Conservation (phyloP, 768 basidiomycete genomes). For the Cyathus striatus region DNA sequence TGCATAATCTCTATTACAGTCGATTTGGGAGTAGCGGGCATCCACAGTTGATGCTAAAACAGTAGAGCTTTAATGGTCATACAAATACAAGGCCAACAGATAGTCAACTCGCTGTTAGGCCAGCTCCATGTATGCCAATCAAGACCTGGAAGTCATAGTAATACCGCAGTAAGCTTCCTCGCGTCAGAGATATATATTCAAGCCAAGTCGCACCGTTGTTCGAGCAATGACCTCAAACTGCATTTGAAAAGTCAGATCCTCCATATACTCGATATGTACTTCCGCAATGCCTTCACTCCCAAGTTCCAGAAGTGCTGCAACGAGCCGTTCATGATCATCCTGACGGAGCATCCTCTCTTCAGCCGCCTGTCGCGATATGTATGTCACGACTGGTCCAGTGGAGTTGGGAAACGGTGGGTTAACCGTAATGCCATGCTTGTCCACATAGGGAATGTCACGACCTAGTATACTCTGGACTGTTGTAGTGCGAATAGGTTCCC, state of each 20-base stretch:
- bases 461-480: constrained; percentile 25
- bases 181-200: not conserved
- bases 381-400: constrained; percentile 37
- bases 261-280: constrained; percentile 32
- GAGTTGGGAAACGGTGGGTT: constrained; percentile 4
- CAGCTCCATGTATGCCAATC: constrained; percentile 62
- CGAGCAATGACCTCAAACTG: constrained; percentile 56
- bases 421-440: constrained; percentile 10
- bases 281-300: constrained; percentile 42
- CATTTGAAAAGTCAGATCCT: constrained; percentile 46
- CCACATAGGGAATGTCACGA: constrained; percentile 17
- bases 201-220: constrained; percentile 43
- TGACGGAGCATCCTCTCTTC: constrained; percentile 25
- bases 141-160: constrained; percentile 35
- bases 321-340: constrained; percentile 42
- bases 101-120: constrained; percentile 38
- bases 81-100: not conserved
- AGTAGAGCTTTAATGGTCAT: no score
- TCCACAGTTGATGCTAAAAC: constrained; percentile 53
- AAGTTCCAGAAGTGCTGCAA: constrained; percentile 39
- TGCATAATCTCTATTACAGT: constrained; percentile 70
- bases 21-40: constrained; percentile 58
- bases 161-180: no score
- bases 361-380: constrained; percentile 54
- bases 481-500: constrained; percentile 26